These are phyloP conservation scores for Vickermania spadyakhi DNA, from an alignment of 208 protist species.

Conservation along the genomic window DNA sequence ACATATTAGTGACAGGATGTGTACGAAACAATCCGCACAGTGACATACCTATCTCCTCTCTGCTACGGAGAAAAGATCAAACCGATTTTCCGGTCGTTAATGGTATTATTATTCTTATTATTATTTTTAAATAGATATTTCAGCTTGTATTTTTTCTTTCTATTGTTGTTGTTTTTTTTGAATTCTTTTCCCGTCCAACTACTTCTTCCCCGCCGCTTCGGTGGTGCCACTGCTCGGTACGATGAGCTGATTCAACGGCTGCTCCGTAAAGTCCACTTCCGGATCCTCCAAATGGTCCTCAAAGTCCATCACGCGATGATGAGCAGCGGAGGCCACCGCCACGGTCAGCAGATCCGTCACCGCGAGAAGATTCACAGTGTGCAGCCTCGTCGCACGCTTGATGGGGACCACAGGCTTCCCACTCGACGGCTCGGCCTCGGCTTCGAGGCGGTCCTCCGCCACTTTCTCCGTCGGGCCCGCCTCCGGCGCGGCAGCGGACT, in stretches of 20 bases:
- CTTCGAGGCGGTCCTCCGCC: conserved; percentile 18
- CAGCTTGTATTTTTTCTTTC: conserved; percentile 9
- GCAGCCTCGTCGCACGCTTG: neutral
- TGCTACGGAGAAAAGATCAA: too few relatives aligned
- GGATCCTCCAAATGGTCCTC: conserved; percentile 83
- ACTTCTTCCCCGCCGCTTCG: conserved; percentile 1
- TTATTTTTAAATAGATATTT: too few relatives aligned
- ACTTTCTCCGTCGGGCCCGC: conserved; percentile 32
- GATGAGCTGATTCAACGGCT: conserved; percentile 42
- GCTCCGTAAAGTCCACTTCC: conserved; percentile 65
- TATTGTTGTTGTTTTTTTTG: conserved; percentile 6
- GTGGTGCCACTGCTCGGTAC: conserved; percentile 16
- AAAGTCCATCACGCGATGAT: conserved; percentile 73
- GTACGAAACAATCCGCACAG: too few relatives aligned
- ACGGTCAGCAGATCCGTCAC: conserved; percentile 53
- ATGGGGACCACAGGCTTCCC: neutral
- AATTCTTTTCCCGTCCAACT: neutral
- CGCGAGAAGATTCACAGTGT: conserved; percentile 24
- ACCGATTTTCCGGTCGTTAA: too few relatives aligned
- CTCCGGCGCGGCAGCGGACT: conserved; percentile 13
- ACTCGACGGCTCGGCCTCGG: conserved; percentile 4
- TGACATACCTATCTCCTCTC: too few relatives aligned
- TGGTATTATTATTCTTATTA: too few relatives aligned
- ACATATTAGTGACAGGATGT: too few relatives aligned
- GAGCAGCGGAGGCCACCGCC: conserved; percentile 61